Evolutionary conservation across 345 rosid species (phyloP).

Genomic region (Raphanus raphanistrum): DNA sequence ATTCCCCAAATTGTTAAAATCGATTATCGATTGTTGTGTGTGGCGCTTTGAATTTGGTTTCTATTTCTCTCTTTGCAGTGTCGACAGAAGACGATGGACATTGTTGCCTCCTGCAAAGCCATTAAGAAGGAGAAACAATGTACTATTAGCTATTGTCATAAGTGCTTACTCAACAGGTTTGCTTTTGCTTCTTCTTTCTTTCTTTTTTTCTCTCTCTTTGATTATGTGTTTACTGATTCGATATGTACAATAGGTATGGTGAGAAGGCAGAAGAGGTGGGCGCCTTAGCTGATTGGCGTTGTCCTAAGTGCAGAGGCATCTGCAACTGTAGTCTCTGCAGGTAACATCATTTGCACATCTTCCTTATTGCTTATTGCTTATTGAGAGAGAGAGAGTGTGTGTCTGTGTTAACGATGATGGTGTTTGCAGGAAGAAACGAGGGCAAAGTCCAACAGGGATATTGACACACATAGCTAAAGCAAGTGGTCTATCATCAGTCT

Average conservation of each 20-base stretch:
- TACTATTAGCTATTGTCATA: slow-evolving; percentile 26
- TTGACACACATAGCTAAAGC: slow-evolving; percentile 22
- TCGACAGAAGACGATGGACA: slow-evolving; percentile 44
- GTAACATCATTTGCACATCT: background rate
- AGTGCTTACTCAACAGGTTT: slow-evolving; percentile 42
- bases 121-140: slow-evolving; percentile 29
- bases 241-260: slow-evolving; percentile 30
- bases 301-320: slow-evolving; percentile 23
- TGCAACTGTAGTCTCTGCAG: slow-evolving; percentile 32
- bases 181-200: background rate
- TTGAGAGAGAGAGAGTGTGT: background rate
- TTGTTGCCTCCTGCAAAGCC: slow-evolving; percentile 33
- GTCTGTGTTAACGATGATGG: background rate
- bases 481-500: slow-evolving; percentile 69
- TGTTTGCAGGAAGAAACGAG: slow-evolving; percentile 2
- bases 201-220: background rate
- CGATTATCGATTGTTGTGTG: background rate
- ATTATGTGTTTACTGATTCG: background rate
- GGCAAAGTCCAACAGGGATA: slow-evolving; percentile 12
- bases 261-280: slow-evolving; percentile 41
- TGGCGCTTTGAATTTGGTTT: background rate
- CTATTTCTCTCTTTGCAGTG: slow-evolving; percentile 26
- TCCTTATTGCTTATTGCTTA: background rate
- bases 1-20: background rate
- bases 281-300: slow-evolving; percentile 26